A percentile compares a stretch with the other conserved stretches of the same genome.
These are phyloP conservation scores for barley (Hordeum vulgare) DNA, from an alignment of 176 grass and related monocot genomes.

Conservation along the genomic window DNA sequence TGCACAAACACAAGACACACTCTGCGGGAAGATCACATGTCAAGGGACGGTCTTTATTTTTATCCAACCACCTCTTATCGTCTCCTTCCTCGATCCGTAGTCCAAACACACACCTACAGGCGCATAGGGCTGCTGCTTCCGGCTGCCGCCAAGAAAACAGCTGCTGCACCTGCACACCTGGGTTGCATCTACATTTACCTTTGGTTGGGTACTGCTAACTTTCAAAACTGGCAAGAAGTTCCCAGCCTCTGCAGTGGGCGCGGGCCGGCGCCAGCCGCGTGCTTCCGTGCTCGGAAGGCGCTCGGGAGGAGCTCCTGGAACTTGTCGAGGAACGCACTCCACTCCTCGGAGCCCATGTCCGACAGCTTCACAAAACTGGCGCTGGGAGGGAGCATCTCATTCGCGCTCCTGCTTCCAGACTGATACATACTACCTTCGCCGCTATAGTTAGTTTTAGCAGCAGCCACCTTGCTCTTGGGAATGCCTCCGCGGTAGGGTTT, in stretches of 20 bases:
- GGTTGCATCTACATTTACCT: conserved; percentile 27
- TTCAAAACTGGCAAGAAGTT: conserved; percentile 95
- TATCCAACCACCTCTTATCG: conserved; percentile 11
- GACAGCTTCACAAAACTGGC: conserved; percentile 78
- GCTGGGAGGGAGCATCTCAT: conserved; percentile 62
- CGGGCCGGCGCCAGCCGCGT: conserved; percentile 4
- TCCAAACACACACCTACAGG: conserved; percentile 29
- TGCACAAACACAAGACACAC: conserved; percentile 37
- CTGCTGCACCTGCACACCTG: conserved; percentile 1
- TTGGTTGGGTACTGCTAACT: conserved; percentile 10
- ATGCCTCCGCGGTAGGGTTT: conserved; percentile 22
- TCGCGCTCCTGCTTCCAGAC: conserved; percentile 73
- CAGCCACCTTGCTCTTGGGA: conserved; percentile 39
- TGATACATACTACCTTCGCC: conserved; percentile 42
- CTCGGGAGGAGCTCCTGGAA: conserved; percentile 70
- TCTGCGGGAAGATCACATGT: conserved; percentile 2
- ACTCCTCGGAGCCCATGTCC: conserved; percentile 64
- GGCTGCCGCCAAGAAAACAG: background rate
- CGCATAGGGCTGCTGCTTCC: background rate
- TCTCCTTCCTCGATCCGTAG: background rate
- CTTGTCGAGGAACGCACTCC: conserved; percentile 73
- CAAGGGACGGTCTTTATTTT: conserved; percentile 36
- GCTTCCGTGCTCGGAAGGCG: conserved; percentile 51
- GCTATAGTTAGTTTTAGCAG: conserved; percentile 51
- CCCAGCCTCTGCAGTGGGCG: conserved; percentile 70